These are phyloP conservation scores for Diaporthe helianthi DNA, from an alignment of 2,329 filamentous ascomycete genomes.

Conservation along the genomic window DNA sequence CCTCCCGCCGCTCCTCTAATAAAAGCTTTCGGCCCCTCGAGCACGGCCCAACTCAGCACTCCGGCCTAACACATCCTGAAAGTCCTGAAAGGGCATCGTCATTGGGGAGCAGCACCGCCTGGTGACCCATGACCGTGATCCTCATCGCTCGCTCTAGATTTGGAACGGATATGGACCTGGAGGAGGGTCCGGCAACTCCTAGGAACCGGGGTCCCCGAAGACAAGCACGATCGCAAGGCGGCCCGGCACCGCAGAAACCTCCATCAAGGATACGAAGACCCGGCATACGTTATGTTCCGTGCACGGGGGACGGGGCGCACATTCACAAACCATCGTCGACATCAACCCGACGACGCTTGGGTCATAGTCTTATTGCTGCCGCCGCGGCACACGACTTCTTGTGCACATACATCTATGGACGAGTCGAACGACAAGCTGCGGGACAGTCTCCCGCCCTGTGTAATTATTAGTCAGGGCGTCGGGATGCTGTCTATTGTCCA, in stretches of 20 bases:
- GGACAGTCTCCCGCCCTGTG: background rate
- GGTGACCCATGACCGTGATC: background rate
- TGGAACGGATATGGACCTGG: background rate
- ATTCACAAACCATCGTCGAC: background rate
- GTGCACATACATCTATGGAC: background rate
- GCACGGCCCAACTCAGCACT: background rate
- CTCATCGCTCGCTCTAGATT: background rate
- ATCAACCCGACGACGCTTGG: background rate
- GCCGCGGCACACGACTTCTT: too few relatives aligned
- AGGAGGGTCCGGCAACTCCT: slow-evolving; percentile 3
- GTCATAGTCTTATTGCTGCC: background rate
- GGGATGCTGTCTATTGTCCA: too few relatives aligned
- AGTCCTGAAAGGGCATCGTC: background rate
- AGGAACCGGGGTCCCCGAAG: slow-evolving; percentile 3
- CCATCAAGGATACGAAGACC: background rate
- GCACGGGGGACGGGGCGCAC: background rate
- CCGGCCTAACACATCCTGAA: too few relatives aligned
- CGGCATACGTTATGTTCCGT: background rate
- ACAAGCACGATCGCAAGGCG: slow-evolving; percentile 14
- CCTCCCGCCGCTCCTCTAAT: background rate
- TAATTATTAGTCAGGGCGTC: too few relatives aligned
- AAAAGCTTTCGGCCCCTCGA: background rate
- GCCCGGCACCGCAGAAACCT: slow-evolving; percentile 1
- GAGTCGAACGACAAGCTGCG: background rate
- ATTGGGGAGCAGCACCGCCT: background rate